Conservation (phyloP, 495 filamentous ascomycete genomes). For the Recurvomyces mirabilis region DNA sequence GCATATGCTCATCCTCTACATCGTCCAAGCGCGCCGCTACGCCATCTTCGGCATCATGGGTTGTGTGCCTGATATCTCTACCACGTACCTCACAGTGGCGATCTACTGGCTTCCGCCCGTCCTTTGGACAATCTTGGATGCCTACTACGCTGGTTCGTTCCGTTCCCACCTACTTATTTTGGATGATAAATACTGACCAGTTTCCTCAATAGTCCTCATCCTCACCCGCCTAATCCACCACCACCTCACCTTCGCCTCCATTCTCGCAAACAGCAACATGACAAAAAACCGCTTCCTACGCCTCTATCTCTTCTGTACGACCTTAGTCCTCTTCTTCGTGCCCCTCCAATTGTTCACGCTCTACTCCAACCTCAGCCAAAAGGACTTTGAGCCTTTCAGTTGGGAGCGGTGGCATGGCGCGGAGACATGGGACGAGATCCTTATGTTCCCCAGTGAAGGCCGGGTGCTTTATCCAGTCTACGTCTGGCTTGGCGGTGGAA, state of each 20-base stretch:
- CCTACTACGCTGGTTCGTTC: slow-evolving; percentile 62
- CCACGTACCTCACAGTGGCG: slow-evolving; percentile 59
- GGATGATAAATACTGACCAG: not conserved
- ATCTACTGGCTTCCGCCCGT: slow-evolving; percentile 57
- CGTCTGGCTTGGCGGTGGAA: slow-evolving; percentile 48
- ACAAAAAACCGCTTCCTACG: slow-evolving; percentile 64
- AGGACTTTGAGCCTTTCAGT: slow-evolving; percentile 38
- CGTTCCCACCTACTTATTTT: no score
- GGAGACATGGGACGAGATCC: slow-evolving; percentile 45
- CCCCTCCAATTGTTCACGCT: slow-evolving; percentile 55
- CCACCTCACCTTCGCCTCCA: slow-evolving; percentile 45
- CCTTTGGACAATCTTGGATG: slow-evolving; percentile 50
- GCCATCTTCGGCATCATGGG: slow-evolving; percentile 61
- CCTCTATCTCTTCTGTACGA: slow-evolving; percentile 62
- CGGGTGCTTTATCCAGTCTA: slow-evolving; percentile 53
- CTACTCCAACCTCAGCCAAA: slow-evolving; percentile 27
- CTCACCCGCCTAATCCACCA: slow-evolving; percentile 58
- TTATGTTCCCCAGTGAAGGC: slow-evolving; percentile 48
- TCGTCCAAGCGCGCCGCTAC: slow-evolving; percentile 63
- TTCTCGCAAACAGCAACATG: slow-evolving; percentile 46
- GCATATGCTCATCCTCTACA: slow-evolving; percentile 54
- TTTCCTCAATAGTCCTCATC: slow-evolving; percentile 43
- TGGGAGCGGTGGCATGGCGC: slow-evolving; percentile 45
- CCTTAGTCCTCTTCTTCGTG: slow-evolving; percentile 53
- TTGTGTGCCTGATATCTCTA: slow-evolving; percentile 52